Evolutionary conservation across 176 grass and related monocot species (phyloP).

Genomic region (Zoysia pacifica): DNA sequence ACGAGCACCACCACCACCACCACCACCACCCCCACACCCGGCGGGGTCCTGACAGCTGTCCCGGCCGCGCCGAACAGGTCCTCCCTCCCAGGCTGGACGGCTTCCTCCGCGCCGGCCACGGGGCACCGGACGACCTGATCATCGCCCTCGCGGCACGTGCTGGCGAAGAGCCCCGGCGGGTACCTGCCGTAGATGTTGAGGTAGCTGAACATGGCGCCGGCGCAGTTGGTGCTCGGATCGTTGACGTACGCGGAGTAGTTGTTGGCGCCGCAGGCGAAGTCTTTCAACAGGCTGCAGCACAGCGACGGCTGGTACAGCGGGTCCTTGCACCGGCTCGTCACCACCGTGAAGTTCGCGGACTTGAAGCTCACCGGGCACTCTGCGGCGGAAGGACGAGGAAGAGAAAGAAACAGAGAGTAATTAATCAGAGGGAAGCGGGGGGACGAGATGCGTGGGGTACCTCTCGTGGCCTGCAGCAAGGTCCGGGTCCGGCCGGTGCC

Average conservation of each 20-base stretch:
- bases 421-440: too few relatives aligned
- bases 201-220: conserved; percentile 69
- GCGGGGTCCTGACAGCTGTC: too few relatives aligned
- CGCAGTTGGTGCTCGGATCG: conserved; percentile 53
- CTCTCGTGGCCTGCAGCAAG: conserved; percentile 59
- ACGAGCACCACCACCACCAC: background rate
- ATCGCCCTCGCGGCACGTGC: conserved; percentile 51
- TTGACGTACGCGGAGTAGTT: conserved; percentile 56
- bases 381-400: background rate
- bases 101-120: too few relatives aligned
- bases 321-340: conserved; percentile 69
- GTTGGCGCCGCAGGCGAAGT: conserved; percentile 48
- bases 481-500: conserved; percentile 46
- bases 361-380: conserved; percentile 73
- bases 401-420: too few relatives aligned
- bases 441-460: background rate
- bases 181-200: conserved; percentile 76
- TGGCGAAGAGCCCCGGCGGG: conserved; percentile 71
- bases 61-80: background rate
- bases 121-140: conserved; percentile 48
- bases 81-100: conserved; percentile 15
- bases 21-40: background rate
- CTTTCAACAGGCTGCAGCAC: conserved; percentile 55
- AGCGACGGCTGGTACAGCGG: conserved; percentile 45
- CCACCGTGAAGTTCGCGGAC: conserved; percentile 63